Conservation (phyloP, 2,329 filamentous ascomycete genomes). For the Exophiala dermatitidis region DNA sequence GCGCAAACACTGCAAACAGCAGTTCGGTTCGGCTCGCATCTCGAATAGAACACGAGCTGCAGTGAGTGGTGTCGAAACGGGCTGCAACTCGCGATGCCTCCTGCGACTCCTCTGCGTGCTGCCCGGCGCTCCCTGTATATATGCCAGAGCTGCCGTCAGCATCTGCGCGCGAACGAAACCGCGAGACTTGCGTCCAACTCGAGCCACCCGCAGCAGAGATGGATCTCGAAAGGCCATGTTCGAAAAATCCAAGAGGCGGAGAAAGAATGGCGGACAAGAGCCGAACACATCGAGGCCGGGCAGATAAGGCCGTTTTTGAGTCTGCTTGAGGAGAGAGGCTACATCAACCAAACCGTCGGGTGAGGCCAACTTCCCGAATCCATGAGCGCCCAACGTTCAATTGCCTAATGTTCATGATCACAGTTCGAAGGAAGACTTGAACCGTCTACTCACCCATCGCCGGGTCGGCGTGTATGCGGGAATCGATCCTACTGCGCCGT, state of each 20-base stretch:
- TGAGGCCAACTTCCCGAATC: conserved; percentile 24
- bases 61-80: conserved; percentile 23
- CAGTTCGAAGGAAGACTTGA: conserved; percentile 39
- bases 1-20: no score
- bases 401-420: background rate
- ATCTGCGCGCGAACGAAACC: background rate
- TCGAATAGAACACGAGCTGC: no score
- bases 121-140: conserved; percentile 13
- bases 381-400: background rate
- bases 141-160: conserved; percentile 15
- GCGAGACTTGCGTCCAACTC: background rate
- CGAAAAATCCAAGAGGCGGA: conserved; percentile 36
- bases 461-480: conserved; percentile 43
- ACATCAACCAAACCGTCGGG: conserved; percentile 44
- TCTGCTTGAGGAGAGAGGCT: conserved; percentile 41
- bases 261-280: conserved; percentile 36
- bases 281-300: conserved; percentile 39
- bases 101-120: background rate
- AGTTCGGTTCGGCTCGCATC: no score
- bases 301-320: conserved; percentile 39
- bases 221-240: conserved; percentile 35
- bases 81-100: conserved; percentile 5
- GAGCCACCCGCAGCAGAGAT: conserved; percentile 25
- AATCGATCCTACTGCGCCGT: conserved; percentile 45
- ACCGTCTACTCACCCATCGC: conserved; percentile 40